These are phyloP conservation scores for Tetratostichococcus sp. DNA, from an alignment of 139 green algal genomes.

Conservation along the genomic window DNA sequence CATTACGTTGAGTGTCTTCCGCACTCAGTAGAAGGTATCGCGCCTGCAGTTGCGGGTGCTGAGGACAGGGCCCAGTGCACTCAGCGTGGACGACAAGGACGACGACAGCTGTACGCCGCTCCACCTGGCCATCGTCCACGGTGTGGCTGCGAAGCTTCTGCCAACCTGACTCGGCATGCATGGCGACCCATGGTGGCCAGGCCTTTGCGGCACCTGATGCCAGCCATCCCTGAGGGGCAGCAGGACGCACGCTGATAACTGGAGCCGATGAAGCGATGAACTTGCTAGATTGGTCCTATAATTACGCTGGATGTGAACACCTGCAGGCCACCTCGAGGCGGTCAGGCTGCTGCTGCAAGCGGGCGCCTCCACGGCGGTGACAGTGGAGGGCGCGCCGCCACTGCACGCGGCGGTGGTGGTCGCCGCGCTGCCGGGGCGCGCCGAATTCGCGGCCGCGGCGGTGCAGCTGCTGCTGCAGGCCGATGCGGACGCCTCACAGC, in stretches of 20 bases:
- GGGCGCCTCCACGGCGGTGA: constrained; percentile 21
- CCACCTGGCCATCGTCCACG: constrained; percentile 76
- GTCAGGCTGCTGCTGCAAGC: constrained; percentile 46
- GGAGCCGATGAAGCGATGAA: no score
- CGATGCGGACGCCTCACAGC: constrained; percentile 29
- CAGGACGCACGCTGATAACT: no score
- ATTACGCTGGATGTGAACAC: no score
- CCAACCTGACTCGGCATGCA: background rate
- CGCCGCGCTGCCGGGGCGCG: constrained; percentile 15
- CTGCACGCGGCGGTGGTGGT: constrained; percentile 60
- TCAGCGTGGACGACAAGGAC: constrained; percentile 46
- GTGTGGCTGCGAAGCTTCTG: constrained; percentile 16
- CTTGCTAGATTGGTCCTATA: no score
- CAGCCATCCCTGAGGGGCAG: no score
- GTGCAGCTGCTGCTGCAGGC: constrained; percentile 45
- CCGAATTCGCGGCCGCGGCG: constrained; percentile 19
- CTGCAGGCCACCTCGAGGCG: constrained; percentile 51
- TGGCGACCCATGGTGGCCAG: no score
- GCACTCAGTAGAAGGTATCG: no score
- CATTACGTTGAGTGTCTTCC: no score
- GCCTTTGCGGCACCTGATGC: no score
- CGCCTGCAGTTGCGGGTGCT: background rate
- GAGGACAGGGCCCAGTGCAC: background rate
- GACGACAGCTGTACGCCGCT: constrained; percentile 62
- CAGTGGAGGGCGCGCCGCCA: constrained; percentile 61